Conservation (phyloP, 2,329 filamentous ascomycete genomes). For the Lizonia empirigonia region DNA sequence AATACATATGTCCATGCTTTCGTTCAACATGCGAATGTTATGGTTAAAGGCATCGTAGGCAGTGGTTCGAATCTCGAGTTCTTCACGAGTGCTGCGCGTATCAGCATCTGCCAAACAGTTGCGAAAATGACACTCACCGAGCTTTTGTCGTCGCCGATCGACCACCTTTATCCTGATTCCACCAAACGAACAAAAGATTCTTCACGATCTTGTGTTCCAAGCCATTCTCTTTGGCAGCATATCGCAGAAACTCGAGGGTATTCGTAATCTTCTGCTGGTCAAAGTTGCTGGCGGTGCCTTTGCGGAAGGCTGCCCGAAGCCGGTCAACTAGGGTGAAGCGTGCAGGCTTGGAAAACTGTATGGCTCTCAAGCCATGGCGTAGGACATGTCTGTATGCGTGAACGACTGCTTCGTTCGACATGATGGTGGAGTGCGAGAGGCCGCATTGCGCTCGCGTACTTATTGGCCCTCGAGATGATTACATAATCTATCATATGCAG, state of each 20-base stretch:
- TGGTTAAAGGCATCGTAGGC: slow-evolving; percentile 68
- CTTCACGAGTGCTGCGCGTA: slow-evolving; percentile 30
- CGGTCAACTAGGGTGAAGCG: slow-evolving; percentile 65
- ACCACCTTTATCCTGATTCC: slow-evolving; percentile 46
- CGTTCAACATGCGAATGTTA: slow-evolving; percentile 75
- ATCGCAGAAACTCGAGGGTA: slow-evolving; percentile 72
- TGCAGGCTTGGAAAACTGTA: slow-evolving; percentile 72
- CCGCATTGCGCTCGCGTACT: slow-evolving; percentile 10
- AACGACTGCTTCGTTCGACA: slow-evolving; percentile 56
- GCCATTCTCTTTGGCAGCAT: slow-evolving; percentile 66
- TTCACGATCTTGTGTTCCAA: slow-evolving; percentile 75
- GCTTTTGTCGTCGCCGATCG: slow-evolving; percentile 26
- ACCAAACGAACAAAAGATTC: slow-evolving; percentile 64
- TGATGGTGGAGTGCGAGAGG: slow-evolving; percentile 19
- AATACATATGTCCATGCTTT: slow-evolving; percentile 69
- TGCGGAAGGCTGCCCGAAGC: slow-evolving; percentile 51
- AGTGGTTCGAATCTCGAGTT: slow-evolving; percentile 40
- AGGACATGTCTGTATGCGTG: slow-evolving; percentile 74
- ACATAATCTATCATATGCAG: too few species aligned
- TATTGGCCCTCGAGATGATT: slow-evolving; percentile 4
- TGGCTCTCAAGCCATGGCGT: slow-evolving; percentile 68
- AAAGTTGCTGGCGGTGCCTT: slow-evolving; percentile 37
- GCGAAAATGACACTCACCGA: slow-evolving; percentile 21
- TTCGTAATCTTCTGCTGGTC: slow-evolving; percentile 59
- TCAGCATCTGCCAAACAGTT: slow-evolving; percentile 4